Evolutionary conservation across 805 yeast genomes (phyloP).

Genomic region (Tetrapisispora iriomotensis): DNA sequence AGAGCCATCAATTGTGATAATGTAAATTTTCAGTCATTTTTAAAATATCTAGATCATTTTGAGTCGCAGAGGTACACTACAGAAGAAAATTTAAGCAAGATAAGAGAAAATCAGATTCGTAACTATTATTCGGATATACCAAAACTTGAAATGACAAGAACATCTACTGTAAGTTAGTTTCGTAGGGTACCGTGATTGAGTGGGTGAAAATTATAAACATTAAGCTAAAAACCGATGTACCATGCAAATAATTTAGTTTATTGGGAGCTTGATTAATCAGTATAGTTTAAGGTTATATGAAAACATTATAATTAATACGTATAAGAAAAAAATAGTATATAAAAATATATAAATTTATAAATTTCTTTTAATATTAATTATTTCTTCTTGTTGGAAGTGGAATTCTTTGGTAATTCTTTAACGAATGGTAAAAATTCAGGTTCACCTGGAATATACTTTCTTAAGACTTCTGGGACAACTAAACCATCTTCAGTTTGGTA

Average conservation of each 20-base stretch:
- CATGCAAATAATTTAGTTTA: too few relatives aligned
- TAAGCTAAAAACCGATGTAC: too few relatives aligned
- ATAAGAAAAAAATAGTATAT: neutral
- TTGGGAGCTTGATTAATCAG: too few relatives aligned
- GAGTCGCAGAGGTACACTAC: slow-evolving; percentile 29
- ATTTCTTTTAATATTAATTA: slow-evolving; percentile 3
- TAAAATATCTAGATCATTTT: slow-evolving; percentile 29
- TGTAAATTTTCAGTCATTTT: slow-evolving; percentile 30
- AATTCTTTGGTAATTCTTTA: slow-evolving; percentile 89
- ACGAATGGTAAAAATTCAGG: slow-evolving; percentile 91
- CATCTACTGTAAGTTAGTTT: too few relatives aligned
- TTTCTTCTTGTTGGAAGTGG: slow-evolving; percentile 55
- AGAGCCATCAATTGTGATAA: slow-evolving; percentile 33
- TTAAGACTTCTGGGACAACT: slow-evolving; percentile 85
- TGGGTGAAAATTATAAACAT: too few relatives aligned
- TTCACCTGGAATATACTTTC: slow-evolving; percentile 95
- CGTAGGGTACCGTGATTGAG: too few relatives aligned
- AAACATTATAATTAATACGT: neutral
- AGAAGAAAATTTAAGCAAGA: slow-evolving; percentile 27
- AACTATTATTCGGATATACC: slow-evolving; percentile 27
- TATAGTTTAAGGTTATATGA: neutral
- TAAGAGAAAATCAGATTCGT: slow-evolving; percentile 32
- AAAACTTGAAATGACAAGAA: too few relatives aligned
- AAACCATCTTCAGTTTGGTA: slow-evolving; percentile 96
- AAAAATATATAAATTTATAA: neutral